Percentiles rank a stretch among this genome's conserved stretches.
Evolutionary conservation across 208 protist genomes (phyloP).

Genomic region (Crithidia thermophila): DNA sequence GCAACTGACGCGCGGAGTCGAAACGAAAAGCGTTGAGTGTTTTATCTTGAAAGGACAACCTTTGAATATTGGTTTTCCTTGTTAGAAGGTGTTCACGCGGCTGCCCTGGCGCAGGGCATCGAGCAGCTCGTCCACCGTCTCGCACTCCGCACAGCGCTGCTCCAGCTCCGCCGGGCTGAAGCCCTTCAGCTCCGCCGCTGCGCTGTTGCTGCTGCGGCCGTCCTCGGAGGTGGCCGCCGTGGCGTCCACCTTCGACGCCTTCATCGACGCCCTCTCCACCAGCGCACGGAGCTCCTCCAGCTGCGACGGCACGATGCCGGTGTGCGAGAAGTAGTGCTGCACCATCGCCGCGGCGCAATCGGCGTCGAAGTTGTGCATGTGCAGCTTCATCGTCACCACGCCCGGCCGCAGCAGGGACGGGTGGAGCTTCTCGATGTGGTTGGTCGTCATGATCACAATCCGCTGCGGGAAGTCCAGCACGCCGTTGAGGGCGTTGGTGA

Average conservation of each 20-base stretch:
- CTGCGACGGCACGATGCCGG: conserved; percentile 11
- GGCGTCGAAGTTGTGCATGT: conserved; percentile 83
- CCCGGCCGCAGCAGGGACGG: conserved; percentile 86
- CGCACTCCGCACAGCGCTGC: conserved; percentile 86
- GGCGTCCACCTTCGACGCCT: conserved; percentile 21
- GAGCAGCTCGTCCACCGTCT: conserved; percentile 73
- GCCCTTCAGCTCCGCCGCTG: conserved; percentile 5
- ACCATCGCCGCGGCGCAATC: conserved; percentile 80
- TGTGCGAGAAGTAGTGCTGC: conserved; percentile 71
- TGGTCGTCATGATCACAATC: conserved; percentile 95
- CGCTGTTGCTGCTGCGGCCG: not conserved
- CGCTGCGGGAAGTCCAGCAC: conserved; percentile 88
- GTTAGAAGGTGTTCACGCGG: conserved; percentile 59
- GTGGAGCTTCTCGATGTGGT: conserved; percentile 91
- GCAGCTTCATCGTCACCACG: conserved; percentile 89
- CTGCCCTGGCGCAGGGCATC: conserved; percentile 56
- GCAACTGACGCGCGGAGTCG: no score
- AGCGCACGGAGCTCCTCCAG: conserved; percentile 26
- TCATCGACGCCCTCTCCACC: conserved; percentile 15
- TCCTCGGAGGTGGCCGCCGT: not conserved
- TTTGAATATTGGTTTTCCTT: no score
- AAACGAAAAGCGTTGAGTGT: no score
- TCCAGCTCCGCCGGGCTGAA: conserved; percentile 89
- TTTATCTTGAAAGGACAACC: no score
- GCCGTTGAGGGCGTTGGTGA: conserved; percentile 95